phyloP scores from a whole-genome alignment of 2,329 filamentous ascomycete species.

The Phyllosticta citribraziliensis region DNA sequence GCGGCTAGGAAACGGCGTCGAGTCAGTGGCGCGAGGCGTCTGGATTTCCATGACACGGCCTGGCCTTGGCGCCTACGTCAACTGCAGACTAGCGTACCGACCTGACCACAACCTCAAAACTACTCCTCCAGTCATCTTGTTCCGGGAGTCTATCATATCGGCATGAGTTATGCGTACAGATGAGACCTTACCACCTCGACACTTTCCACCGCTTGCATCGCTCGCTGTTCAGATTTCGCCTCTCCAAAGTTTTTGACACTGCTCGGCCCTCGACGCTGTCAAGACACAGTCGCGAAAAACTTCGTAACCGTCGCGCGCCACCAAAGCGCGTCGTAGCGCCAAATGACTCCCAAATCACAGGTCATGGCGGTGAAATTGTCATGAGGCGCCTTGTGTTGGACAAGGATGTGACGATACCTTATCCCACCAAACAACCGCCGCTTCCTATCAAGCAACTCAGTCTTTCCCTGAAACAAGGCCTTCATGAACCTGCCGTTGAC shows the following conservation, averaged over 20 bases:
- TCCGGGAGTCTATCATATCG: neutral
- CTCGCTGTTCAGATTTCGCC: neutral
- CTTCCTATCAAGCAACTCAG: conserved; percentile 12
- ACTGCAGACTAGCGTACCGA: too few species aligned
- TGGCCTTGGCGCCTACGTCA: too few species aligned
- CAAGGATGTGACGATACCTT: neutral
- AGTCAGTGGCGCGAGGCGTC: too few species aligned
- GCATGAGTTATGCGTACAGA: neutral
- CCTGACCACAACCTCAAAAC: too few species aligned
- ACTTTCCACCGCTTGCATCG: neutral
- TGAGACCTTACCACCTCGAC: neutral
- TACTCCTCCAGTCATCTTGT: too few species aligned
- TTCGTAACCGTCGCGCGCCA: neutral
- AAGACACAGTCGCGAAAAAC: neutral
- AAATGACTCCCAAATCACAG: neutral
- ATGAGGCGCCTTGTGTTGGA: neutral
- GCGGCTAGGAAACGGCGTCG: too few species aligned
- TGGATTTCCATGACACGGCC: too few species aligned
- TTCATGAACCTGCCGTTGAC: conserved; percentile 3
- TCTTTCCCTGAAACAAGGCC: conserved; percentile 12
- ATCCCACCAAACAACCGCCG: neutral
- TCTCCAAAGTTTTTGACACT: neutral
- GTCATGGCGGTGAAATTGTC: neutral
- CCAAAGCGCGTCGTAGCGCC: too few species aligned
- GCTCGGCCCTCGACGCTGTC: neutral